phyloP scores from a whole-genome alignment of 441 rosid genomes.

The Adansonia grandidieri region DNA sequence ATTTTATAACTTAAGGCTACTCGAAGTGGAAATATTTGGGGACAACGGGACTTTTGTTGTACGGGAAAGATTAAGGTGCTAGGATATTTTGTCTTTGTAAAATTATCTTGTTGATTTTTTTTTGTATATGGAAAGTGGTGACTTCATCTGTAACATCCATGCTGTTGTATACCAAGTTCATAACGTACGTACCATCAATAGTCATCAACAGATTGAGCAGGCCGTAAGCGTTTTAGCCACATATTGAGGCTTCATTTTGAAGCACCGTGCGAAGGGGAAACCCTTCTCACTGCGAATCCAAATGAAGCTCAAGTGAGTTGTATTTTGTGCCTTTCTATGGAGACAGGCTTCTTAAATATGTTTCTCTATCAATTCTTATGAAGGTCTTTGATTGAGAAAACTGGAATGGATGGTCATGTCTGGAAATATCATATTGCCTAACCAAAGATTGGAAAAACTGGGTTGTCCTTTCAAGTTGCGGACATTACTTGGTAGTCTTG shows the following conservation, averaged over 20 bases:
- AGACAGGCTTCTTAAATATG: neutral
- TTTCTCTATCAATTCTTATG: neutral
- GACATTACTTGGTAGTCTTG: neutral
- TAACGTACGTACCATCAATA: neutral
- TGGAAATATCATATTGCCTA: neutral
- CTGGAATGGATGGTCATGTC: neutral
- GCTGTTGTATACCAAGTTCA: conserved; percentile 32
- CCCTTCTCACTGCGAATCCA: neutral
- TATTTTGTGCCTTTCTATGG: neutral
- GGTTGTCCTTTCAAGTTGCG: neutral
- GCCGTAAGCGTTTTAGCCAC: neutral
- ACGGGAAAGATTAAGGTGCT: conserved; percentile 22
- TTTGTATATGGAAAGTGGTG: conserved; percentile 42
- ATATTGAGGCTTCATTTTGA: neutral
- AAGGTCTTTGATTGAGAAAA: neutral
- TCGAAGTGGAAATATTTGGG: neutral
- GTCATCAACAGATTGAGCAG: neutral
- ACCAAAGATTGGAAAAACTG: neutral
- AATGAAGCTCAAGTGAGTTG: neutral
- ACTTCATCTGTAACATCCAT: conserved; percentile 27
- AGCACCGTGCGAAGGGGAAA: neutral
- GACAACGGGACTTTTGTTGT: neutral
- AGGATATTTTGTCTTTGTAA: conserved; percentile 25
- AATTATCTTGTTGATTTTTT: conserved; percentile 24
- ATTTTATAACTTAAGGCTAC: neutral